These are phyloP conservation scores for Eucalyptus grandis DNA, from an alignment of 345 rosid species.

Conservation along the genomic window DNA sequence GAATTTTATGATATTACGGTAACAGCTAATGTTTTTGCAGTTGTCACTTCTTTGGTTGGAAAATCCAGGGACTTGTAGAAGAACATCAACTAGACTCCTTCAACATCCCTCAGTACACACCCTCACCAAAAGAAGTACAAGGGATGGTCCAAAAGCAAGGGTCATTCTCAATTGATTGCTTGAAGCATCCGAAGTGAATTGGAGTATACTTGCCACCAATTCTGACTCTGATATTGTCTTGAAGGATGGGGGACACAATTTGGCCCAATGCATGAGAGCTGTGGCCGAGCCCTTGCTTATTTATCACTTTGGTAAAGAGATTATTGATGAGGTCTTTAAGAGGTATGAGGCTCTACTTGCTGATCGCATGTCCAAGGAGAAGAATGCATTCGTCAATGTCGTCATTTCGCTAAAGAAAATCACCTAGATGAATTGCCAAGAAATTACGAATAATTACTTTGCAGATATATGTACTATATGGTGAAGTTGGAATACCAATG, in stretches of 20 bases:
- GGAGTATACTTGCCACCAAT: constrained; percentile 7
- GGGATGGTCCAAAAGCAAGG: constrained; percentile 19
- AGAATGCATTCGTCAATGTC: constrained; percentile 19
- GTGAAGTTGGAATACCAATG: not conserved
- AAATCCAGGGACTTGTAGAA: constrained; percentile 25
- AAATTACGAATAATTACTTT: not conserved
- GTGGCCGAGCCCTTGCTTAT: not conserved
- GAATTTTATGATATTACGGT: not conserved
- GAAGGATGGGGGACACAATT: not conserved
- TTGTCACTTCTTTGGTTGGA: no score
- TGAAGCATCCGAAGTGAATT: constrained; percentile 20
- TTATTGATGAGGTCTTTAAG: constrained; percentile 14
- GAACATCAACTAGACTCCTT: constrained; percentile 25
- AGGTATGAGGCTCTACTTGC: constrained; percentile 12
- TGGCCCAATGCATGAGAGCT: not conserved
- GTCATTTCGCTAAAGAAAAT: constrained; percentile 3
- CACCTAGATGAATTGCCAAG: not conserved
- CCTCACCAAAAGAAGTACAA: constrained; percentile 30
- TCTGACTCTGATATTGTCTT: not conserved
- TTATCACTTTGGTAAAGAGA: not conserved
- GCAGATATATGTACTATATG: not conserved
- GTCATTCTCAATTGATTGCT: constrained; percentile 14
- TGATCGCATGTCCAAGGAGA: constrained; percentile 21
- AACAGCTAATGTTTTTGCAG: not conserved
- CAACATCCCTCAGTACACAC: constrained; percentile 35